Base-by-base conservation (phyloP, 2,329 filamentous ascomycete genomes). In the Botryotinia calthae region DNA sequence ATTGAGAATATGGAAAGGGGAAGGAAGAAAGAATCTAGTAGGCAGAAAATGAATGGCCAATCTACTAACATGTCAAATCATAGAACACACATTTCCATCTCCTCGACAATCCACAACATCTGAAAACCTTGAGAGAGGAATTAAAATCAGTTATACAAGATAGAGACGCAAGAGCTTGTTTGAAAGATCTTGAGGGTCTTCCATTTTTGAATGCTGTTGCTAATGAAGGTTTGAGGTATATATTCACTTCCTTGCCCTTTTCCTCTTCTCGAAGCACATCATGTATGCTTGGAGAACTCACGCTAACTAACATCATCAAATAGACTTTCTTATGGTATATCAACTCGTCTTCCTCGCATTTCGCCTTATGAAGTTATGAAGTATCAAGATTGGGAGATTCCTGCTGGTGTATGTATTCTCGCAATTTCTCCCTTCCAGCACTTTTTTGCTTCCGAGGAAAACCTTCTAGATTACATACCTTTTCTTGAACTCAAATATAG, bases 171-270 rank as follows among this genome's bases (percentile, higher is more conserved):
- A 58, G 59, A 16, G 70, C 74, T 3, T 59, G 70, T 16, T 74
- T 77, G 63, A 62, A 71, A 8, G 72, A 75, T 28, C 71, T 80
- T 2, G 78, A 80, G 20, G 68, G 76, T 9, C 34, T 66, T 40
- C 64, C 64, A 1, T 66, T 70, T 8, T 46, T 74, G 67, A 69
- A 72, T 22, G 75, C 70, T 22, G 70, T 76, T 28, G 40, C 72
- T 40, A 73, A 75, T 56, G 75, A 76, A 70, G 73, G 73, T 18
- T 59, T 76, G 62, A 75, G 74, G 73, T 75, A 68, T 44, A 20
- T 6, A 25, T n/a, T 14, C n/a, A 4, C 6, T 46, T 40, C 25
- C 10, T 16, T 40, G 20, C 20, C 4, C 58, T 7, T 40, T 37
- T 18, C 37, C 8, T n/a, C 58, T 61, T n/a, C 14, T 25, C 48